Evolutionary conservation across 306 rosid genomes (phyloP).

Genomic region (Fragaria vesca): DNA sequence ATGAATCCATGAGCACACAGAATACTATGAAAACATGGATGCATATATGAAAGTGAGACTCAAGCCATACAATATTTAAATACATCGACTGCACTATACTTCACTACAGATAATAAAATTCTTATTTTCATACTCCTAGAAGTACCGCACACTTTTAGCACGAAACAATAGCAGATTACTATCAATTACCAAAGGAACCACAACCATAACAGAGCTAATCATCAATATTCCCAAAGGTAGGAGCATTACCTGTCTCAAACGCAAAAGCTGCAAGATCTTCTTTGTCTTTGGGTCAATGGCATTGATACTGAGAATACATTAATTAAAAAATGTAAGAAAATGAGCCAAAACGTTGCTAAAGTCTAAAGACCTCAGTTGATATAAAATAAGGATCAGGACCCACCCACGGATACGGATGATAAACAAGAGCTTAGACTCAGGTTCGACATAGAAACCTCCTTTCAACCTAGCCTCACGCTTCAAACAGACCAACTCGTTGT

Average conservation of each 20-base stretch:
- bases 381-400: constrained; percentile 1
- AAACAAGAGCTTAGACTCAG: constrained; percentile 82
- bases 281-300: constrained; percentile 87
- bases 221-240: background rate
- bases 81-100: background rate
- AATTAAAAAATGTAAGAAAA: background rate
- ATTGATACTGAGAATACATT: constrained; percentile 57
- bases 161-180: background rate
- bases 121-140: background rate
- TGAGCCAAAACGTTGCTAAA: background rate
- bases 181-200: background rate
- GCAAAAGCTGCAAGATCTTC: constrained; percentile 77
- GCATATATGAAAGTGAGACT: background rate
- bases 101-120: background rate
- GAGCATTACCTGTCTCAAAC: constrained; percentile 70
- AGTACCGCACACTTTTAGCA: background rate
- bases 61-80: background rate
- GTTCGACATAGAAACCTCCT: constrained; percentile 95
- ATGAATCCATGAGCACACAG: background rate
- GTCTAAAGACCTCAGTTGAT: too few species aligned
- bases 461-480: constrained; percentile 90
- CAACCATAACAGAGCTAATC: background rate
- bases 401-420: constrained; percentile 87
- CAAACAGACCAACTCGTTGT: constrained; percentile 55
- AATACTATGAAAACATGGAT: background rate